These are phyloP conservation scores for Chenopodium formosanum DNA, from an alignment of 148 eudicot genomes.

Conservation along the genomic window DNA sequence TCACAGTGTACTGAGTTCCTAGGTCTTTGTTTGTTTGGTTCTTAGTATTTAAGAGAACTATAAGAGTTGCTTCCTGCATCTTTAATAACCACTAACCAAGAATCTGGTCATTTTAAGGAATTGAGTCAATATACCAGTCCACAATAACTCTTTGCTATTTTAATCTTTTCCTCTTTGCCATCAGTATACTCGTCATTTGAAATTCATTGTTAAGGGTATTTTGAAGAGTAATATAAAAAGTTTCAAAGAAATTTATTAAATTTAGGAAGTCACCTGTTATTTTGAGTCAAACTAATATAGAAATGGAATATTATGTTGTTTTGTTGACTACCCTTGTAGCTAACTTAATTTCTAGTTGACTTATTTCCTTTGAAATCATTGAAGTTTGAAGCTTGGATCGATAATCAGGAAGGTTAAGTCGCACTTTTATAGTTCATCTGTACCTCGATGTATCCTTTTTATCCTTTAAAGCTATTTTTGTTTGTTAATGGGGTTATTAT, in stretches of 20 bases:
- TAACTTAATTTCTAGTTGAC: background rate
- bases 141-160: background rate
- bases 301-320: too few relatives aligned
- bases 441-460: background rate
- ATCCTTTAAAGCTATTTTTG: background rate
- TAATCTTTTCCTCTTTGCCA: background rate
- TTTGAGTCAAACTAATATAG: background rate
- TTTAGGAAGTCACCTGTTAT: background rate
- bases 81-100: background rate
- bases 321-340: background rate
- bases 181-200: background rate
- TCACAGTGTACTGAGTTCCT: background rate
- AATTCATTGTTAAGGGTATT: background rate
- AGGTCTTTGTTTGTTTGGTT: background rate
- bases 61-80: background rate
- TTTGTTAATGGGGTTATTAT: background rate
- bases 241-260: too few relatives aligned
- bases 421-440: background rate
- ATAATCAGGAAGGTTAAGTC: background rate
- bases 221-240: too few relatives aligned
- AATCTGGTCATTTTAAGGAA: background rate
- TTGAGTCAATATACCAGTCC: background rate
- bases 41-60: background rate
- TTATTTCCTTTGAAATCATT: background rate
- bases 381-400: background rate